These are phyloP conservation scores for Aspergillus saccharolyticus DNA, from an alignment of 495 filamentous ascomycete genomes.

Conservation along the genomic window DNA sequence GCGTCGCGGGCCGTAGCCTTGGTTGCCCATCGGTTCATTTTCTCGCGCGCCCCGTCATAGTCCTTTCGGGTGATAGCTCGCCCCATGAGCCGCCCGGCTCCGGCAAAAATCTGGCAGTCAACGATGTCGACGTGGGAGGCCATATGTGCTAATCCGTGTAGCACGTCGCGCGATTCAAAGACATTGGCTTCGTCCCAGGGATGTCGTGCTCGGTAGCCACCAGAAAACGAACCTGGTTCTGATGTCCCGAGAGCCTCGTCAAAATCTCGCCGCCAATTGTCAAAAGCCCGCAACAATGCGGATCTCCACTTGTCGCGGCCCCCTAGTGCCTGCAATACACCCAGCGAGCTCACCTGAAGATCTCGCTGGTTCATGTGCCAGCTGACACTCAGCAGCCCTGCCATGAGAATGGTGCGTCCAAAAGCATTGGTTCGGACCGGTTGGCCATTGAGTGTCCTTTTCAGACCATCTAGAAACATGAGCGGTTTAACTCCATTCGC, in stretches of 20 bases:
- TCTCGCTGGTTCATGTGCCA: slow-evolving; percentile 99
- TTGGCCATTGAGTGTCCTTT: slow-evolving; percentile 81
- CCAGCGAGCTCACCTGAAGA: slow-evolving; percentile 85
- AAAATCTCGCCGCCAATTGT: slow-evolving; percentile 92
- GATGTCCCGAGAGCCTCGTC: slow-evolving; percentile 69
- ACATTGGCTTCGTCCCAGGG: slow-evolving; percentile 65
- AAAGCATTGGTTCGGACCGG: slow-evolving; percentile 90
- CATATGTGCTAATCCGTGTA: slow-evolving; percentile 96
- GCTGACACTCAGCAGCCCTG: slow-evolving; percentile 84
- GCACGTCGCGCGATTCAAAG: slow-evolving; percentile 79
- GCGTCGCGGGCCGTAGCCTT: slow-evolving; percentile 89
- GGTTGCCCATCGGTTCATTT: slow-evolving; percentile 90
- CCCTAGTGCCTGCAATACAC: slow-evolving; percentile 72
- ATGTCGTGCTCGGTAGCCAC: slow-evolving; percentile 39
- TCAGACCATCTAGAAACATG: slow-evolving; percentile 87
- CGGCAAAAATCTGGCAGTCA: slow-evolving; percentile 95
- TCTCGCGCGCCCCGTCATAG: slow-evolving; percentile 69
- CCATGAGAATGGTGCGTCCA: slow-evolving; percentile 93
- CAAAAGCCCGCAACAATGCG: slow-evolving; percentile 81
- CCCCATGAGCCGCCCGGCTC: slow-evolving; percentile 77
- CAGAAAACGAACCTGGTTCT: slow-evolving; percentile 31
- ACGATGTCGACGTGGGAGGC: slow-evolving; percentile 96
- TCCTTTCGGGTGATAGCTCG: slow-evolving; percentile 79
- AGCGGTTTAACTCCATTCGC: slow-evolving; percentile 80
- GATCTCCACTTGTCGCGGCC: slow-evolving; percentile 91